Percentiles rank a stretch among this genome's conserved stretches.
phyloP scores from a whole-genome alignment of 345 rosid genomes.

The Clarkia xantiana region DNA sequence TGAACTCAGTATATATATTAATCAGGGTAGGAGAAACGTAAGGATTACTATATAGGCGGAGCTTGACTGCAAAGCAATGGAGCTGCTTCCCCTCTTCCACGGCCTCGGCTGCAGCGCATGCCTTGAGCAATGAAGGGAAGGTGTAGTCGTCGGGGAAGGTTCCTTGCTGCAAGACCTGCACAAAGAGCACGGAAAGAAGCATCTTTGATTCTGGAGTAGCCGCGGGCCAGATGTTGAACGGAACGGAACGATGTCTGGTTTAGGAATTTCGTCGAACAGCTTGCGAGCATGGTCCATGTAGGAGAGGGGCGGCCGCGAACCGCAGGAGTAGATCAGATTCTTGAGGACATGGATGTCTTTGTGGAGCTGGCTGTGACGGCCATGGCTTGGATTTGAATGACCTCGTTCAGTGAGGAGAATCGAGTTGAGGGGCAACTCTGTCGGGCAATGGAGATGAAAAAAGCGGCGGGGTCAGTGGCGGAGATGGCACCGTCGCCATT shows the following conservation, averaged over 20 bases:
- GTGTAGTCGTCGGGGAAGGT: conserved; percentile 50
- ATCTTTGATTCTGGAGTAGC: conserved; percentile 31
- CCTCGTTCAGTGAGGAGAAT: conserved; percentile 35
- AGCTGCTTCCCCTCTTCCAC: conserved; percentile 46
- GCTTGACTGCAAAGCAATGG: conserved; percentile 38
- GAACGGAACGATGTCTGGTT: conserved; percentile 41
- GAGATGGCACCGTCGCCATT: too few species aligned
- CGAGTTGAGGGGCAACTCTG: conserved; percentile 19
- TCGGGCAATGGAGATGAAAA: background rate
- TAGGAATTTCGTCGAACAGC: conserved; percentile 40
- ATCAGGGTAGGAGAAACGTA: conserved; percentile 59
- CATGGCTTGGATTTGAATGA: conserved; percentile 60
- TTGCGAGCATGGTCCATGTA: conserved; percentile 40
- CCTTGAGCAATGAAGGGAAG: conserved; percentile 53
- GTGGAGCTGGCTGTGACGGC: conserved; percentile 45
- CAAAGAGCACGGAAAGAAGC: conserved; percentile 31
- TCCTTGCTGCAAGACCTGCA: conserved; percentile 24
- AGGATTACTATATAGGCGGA: conserved; percentile 30
- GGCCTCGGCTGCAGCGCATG: conserved; percentile 34
- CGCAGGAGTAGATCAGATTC: conserved; percentile 50
- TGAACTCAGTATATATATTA: conserved; percentile 53
- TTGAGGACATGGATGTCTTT: conserved; percentile 28
- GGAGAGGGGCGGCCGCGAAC: conserved; percentile 21
- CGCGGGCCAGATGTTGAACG: conserved; percentile 64
- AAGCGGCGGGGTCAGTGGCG: background rate